Conservation (phyloP, 768 basidiomycete species). For the Sarcodon sp. region DNA sequence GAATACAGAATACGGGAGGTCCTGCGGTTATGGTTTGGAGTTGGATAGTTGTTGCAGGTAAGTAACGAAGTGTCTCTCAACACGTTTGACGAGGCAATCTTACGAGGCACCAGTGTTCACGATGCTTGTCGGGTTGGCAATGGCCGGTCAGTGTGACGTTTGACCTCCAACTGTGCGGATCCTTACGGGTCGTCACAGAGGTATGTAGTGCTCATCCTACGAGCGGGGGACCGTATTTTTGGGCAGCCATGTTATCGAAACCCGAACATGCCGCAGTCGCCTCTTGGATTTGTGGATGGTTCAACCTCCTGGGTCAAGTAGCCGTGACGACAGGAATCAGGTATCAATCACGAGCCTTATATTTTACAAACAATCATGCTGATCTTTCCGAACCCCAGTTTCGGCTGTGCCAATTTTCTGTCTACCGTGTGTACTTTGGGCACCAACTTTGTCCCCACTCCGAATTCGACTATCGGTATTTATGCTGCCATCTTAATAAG, state of each 20-base stretch:
- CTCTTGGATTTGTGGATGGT: slow-evolving; percentile 70
- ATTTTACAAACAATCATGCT: not conserved
- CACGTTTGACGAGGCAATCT: not conserved
- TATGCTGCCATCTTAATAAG: slow-evolving; percentile 58
- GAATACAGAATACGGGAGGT: slow-evolving; percentile 52
- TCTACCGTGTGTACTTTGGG: slow-evolving; percentile 50
- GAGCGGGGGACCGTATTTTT: slow-evolving; percentile 67
- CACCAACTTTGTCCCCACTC: slow-evolving; percentile 41
- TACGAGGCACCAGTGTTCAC: slow-evolving; percentile 42
- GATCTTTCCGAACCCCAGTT: slow-evolving; percentile 22
- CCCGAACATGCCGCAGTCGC: slow-evolving; percentile 47
- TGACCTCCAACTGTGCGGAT: not conserved
- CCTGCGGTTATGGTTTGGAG: slow-evolving; percentile 73
- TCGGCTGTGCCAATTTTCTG: slow-evolving; percentile 55
- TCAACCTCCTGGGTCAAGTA: slow-evolving; percentile 64
- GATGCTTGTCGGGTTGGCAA: slow-evolving; percentile 57
- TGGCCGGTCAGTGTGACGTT: slow-evolving; percentile 40
- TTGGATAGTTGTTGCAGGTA: slow-evolving; percentile 46
- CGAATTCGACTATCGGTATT: slow-evolving; percentile 50
- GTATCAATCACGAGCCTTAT: slow-evolving; percentile 14
- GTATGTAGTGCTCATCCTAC: slow-evolving; percentile 54
- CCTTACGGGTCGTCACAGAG: slow-evolving; percentile 13
- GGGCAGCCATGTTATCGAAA: slow-evolving; percentile 65
- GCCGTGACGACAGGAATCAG: slow-evolving; percentile 68
- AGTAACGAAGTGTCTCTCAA: slow-evolving; percentile 10